phyloP scores from a whole-genome alignment of 192 early-diverging fungal genomes.

The Umbelopsis vinacea region DNA sequence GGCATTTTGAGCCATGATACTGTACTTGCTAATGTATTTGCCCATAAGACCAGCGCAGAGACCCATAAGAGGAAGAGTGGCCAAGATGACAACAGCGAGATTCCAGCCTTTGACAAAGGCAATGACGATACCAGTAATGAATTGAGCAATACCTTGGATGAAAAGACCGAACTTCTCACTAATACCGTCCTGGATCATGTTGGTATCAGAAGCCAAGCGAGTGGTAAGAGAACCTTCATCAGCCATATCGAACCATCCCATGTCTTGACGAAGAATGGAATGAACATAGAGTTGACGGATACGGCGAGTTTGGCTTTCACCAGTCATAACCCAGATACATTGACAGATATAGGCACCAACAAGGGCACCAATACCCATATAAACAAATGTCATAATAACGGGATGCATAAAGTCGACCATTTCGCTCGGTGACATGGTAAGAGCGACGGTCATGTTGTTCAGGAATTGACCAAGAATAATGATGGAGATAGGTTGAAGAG shows the following conservation, averaged over 20 bases:
- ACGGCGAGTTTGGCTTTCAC: constrained; percentile 62
- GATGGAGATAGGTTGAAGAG: constrained; percentile 34
- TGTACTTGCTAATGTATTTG: constrained; percentile 52
- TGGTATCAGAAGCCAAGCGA: constrained; percentile 84
- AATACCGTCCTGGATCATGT: constrained; percentile 87
- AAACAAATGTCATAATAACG: constrained; percentile 53
- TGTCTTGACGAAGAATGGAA: constrained; percentile 83
- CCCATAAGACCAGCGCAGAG: constrained; percentile 40
- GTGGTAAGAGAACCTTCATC: constrained; percentile 84
- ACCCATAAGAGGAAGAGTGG: constrained; percentile 76
- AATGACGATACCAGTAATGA: constrained; percentile 74
- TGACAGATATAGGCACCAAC: constrained; percentile 62
- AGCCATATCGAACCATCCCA: constrained; percentile 83
- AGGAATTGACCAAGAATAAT: constrained; percentile 39
- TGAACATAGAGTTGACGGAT: constrained; percentile 77
- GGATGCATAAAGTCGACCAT: constrained; percentile 23
- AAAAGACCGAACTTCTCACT: constrained; percentile 83
- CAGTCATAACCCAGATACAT: constrained; percentile 56
- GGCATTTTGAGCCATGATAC: constrained; percentile 54
- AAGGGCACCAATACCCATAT: constrained; percentile 63
- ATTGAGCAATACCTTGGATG: constrained; percentile 65
- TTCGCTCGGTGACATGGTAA: not conserved
- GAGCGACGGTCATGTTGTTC: constrained; percentile 6
- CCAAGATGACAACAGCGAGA: constrained; percentile 80
- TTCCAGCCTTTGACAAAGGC: constrained; percentile 83